phyloP scores from a whole-genome alignment of 2,329 filamentous ascomycete genomes.

The Hymenoscyphus scutula region DNA sequence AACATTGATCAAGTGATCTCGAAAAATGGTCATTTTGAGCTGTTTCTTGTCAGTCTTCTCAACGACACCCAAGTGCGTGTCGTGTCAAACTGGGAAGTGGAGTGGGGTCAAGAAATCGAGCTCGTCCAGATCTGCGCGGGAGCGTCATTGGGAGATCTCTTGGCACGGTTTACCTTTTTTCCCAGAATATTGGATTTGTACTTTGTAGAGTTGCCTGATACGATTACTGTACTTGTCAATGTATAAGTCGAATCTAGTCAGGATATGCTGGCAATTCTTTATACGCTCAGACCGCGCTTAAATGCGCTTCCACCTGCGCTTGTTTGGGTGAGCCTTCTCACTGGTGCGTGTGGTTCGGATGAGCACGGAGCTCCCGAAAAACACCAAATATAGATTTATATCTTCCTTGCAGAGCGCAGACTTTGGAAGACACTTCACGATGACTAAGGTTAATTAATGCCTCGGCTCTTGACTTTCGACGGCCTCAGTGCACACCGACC shows the following conservation, averaged over 20 bases:
- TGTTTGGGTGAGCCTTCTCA: not conserved
- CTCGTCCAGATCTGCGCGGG: not conserved
- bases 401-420: not conserved
- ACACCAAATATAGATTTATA: not conserved
- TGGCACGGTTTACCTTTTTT: not conserved
- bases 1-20: not conserved
- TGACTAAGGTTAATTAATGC: not conserved
- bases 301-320: not conserved
- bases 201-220: not conserved
- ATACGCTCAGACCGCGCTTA: constrained; percentile 1
- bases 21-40: not conserved
- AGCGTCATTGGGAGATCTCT: constrained; percentile 4
- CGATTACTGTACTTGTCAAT: not conserved
- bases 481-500: no score
- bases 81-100: constrained; percentile 5
- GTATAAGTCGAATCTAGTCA: not conserved
- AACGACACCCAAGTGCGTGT: not conserved
- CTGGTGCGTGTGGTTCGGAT: not conserved
- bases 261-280: not conserved
- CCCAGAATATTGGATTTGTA: not conserved
- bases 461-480: not conserved
- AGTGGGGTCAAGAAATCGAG: not conserved
- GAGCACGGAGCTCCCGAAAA: not conserved
- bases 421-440: not conserved
- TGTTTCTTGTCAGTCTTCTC: not conserved